Base-by-base conservation (phyloP, 139 green algal species). In the Eudorina sp. region DNA sequence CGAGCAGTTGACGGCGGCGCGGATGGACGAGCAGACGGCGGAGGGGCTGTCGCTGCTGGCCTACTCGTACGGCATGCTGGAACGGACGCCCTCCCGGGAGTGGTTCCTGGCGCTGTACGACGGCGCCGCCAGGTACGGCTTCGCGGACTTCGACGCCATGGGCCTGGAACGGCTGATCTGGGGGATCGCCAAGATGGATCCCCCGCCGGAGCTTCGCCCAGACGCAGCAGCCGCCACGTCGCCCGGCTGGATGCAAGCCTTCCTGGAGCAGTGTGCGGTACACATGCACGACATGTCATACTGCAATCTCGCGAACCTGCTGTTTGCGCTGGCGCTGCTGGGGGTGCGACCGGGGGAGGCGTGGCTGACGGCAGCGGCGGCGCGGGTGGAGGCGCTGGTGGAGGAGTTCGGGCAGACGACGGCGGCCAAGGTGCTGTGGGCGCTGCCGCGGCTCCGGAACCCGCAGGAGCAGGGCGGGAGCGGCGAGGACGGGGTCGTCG, bases 131-230 rank as follows among this genome's bases (percentile, higher is more conserved):
- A 51, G 23, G 3, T 45, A 69, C 3, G 48, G 25, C 64, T 68
- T 87, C 0, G 41, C 43, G 21, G 62, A 41, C 36, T 88, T 81
- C 11, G 77, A 55, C 9, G 27, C 48, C 1, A 41, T 88, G 27
- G 46, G 46, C 14, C 83, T 88, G 36, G 83, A 88, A n/a, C 64
- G 83, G 41, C 25, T 88, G 36, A 41, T 88, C 2, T 88, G 83
- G 83, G 81, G 62, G 14, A 53, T 87, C 9, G 62, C 81, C 0
- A 66, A 68, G 34, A 51, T 85, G 40, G 8, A 55, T 1, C 60
- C 62, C 0, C 45, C 45, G n/a, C 27, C 21, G 6, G n/a, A n/a
- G n/a, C n/a, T n/a, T n/a, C n/a, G n/a, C n/a, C n/a, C n/a, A n/a
- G 45, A 38, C 18, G 4, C 23, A 5, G 29, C 1, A 1, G 43